These are phyloP conservation scores for Gautieria morchelliformis DNA, from an alignment of 768 basidiomycete species.

Conservation along the genomic window DNA sequence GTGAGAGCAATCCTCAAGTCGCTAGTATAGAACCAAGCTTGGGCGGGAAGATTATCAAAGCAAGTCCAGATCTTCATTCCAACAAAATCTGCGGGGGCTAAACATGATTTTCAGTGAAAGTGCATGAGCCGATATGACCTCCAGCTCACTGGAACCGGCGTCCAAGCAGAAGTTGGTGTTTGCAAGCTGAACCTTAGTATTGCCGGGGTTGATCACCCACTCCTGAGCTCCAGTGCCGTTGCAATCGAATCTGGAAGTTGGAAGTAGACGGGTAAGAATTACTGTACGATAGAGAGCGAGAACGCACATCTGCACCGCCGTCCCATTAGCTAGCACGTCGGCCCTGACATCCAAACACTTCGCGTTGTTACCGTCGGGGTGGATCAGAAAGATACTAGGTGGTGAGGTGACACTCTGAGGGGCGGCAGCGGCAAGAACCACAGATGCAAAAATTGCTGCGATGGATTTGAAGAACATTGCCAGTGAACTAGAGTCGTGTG, in stretches of 20 bases:
- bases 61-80: conserved; percentile 3
- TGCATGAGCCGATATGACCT: conserved; percentile 6
- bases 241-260: conserved; percentile 21
- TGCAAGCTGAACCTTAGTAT: conserved; percentile 18
- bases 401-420: too few species aligned
- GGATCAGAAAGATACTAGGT: neutral
- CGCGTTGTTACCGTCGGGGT: conserved; percentile 5
- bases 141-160: conserved; percentile 14
- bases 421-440: neutral
- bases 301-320: conserved; percentile 26
- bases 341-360: conserved; percentile 27
- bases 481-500: too few species aligned
- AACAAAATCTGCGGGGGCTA: conserved; percentile 13
- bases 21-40: neutral
- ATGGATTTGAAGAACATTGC: neutral
- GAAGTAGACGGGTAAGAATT: neutral
- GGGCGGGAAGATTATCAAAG: neutral
- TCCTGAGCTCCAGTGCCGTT: conserved; percentile 24
- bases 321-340: conserved; percentile 20
- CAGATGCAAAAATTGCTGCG: too few species aligned
- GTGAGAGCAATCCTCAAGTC: neutral
- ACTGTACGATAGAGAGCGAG: too few species aligned
- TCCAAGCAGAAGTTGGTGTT: conserved; percentile 24
- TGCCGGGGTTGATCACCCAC: conserved; percentile 20
- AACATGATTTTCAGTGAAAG: too few species aligned